phyloP scores from a whole-genome alignment of 2,329 filamentous ascomycete species.

The Stachybotrys chartarum region DNA sequence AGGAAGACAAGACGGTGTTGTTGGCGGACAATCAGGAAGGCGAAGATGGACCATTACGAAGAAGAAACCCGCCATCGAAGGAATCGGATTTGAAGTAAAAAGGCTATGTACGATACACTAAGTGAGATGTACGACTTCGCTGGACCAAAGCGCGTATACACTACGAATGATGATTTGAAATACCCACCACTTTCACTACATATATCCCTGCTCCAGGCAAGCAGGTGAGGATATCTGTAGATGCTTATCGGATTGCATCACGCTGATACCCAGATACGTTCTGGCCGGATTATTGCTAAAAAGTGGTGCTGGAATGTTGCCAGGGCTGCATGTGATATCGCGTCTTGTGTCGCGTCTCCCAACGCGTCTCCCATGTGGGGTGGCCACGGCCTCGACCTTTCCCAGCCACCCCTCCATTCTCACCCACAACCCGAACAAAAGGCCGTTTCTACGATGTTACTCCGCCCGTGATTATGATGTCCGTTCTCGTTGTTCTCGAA shows the following conservation, averaged over 20 bases:
- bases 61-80: constrained; percentile 12
- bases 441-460: background rate
- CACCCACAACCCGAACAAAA: background rate
- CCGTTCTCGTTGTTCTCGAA: background rate
- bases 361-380: constrained; percentile 5
- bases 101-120: no score
- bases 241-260: no score
- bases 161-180: no score
- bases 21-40: constrained; percentile 13
- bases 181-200: no score
- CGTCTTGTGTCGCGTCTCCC: background rate
- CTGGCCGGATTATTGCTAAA: no score
- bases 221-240: no score
- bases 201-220: no score
- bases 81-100: background rate
- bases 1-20: constrained; percentile 15
- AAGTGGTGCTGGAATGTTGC: background rate
- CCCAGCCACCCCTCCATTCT: background rate
- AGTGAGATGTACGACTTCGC: no score
- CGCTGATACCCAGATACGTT: no score
- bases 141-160: no score
- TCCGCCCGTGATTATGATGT: background rate
- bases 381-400: background rate
- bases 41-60: constrained; percentile 14
- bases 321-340: background rate